phyloP scores from a whole-genome alignment of 768 basidiomycete species.

The Mycena epipterygia region DNA sequence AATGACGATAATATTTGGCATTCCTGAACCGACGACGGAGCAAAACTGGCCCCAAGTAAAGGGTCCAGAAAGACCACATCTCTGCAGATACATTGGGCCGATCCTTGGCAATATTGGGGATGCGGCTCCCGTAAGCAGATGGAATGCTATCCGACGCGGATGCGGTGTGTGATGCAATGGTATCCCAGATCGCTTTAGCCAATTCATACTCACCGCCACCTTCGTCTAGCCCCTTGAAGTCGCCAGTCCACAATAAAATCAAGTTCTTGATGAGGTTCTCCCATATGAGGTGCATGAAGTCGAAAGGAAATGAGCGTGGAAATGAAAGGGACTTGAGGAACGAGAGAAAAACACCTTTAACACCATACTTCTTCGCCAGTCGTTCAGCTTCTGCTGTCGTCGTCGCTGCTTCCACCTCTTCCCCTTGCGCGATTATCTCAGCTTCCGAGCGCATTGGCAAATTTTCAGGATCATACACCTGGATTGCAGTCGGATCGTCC shows the following conservation, averaged over 20 bases:
- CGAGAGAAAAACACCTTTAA: constrained; percentile 49
- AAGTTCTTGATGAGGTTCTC: constrained; percentile 60
- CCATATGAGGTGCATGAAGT: constrained; percentile 65
- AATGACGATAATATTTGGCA: constrained; percentile 50
- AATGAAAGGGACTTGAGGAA: constrained; percentile 51
- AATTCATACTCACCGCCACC: too few relatives aligned
- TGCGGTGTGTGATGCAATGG: neutral
- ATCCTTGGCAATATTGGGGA: too few relatives aligned
- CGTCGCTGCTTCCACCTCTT: constrained; percentile 41
- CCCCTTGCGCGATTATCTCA: constrained; percentile 41
- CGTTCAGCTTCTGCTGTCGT: constrained; percentile 36
- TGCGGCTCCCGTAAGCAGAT: constrained; percentile 35
- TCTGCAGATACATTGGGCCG: too few relatives aligned
- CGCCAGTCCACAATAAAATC: too few relatives aligned
- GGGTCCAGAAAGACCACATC: too few relatives aligned
- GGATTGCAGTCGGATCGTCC: neutral
- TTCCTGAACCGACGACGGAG: constrained; percentile 38
- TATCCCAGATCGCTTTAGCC: neutral
- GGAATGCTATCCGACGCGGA: constrained; percentile 41
- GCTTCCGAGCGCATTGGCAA: constrained; percentile 52
- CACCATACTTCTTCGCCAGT: constrained; percentile 47
- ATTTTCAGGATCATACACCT: constrained; percentile 41
- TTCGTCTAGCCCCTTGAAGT: too few relatives aligned
- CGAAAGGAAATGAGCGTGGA: constrained; percentile 57
- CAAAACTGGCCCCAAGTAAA: too few relatives aligned